Conservation (phyloP, 345 rosid genomes). For the Stellera chamaejasme region DNA sequence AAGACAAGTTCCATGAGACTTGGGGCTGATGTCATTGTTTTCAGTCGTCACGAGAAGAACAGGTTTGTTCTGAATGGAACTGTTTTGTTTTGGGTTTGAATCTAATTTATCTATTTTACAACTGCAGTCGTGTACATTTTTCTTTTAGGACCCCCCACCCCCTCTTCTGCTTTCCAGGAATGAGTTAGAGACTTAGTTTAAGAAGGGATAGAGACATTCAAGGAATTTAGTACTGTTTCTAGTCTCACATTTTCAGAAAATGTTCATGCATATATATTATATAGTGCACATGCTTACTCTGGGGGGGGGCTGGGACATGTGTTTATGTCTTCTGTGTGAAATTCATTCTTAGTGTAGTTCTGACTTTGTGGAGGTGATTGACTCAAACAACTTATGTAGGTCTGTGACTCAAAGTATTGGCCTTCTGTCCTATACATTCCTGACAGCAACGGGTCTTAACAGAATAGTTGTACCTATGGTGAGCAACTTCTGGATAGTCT, state of each 20-base stretch:
- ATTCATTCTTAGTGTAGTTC: too few relatives aligned
- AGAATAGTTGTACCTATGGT: constrained; percentile 97
- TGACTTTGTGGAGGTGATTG: too few relatives aligned
- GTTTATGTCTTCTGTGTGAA: too few relatives aligned
- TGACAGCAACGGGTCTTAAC: constrained; percentile 62
- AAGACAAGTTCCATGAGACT: constrained; percentile 98
- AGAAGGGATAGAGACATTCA: too few relatives aligned
- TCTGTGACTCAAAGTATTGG: constrained; percentile 72
- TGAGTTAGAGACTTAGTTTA: neutral
- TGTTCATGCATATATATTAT: too few relatives aligned
- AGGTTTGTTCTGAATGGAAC: constrained; percentile 38
- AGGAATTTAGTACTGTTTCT: too few relatives aligned
- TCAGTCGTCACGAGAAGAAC: constrained; percentile 57
- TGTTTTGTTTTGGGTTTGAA: neutral
- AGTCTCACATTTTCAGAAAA: too few relatives aligned
- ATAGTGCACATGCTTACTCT: too few relatives aligned
- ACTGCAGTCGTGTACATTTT: constrained; percentile 6
- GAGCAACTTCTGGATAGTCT: constrained; percentile 21
- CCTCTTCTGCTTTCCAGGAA: neutral
- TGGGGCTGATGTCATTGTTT: constrained; percentile 90
- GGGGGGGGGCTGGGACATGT: too few relatives aligned
- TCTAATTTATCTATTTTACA: constrained; percentile 1
- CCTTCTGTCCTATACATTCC: constrained; percentile 83
- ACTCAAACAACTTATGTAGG: constrained; percentile 24
- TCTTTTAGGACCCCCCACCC: neutral